Conservation (phyloP, 305 asterid species). For the Rubia occidens region DNA sequence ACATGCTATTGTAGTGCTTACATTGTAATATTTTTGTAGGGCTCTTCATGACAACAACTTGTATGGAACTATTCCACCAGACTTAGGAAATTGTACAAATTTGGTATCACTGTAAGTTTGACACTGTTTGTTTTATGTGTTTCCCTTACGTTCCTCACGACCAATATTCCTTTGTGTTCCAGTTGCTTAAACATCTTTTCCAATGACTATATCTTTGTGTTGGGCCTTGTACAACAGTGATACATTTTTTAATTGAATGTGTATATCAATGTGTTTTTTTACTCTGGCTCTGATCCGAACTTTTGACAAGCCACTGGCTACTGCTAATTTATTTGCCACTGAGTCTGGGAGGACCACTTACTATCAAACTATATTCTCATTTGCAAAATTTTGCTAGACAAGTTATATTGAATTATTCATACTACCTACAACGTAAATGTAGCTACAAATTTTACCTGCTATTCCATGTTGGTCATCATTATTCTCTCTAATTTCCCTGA, state of each 20-base stretch:
- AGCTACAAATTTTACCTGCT: neutral
- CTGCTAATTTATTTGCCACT: neutral
- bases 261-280: neutral
- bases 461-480: neutral
- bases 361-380: neutral
- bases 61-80: constrained; percentile 83
- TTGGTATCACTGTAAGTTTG: constrained; percentile 77
- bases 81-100: constrained; percentile 76
- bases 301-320: neutral
- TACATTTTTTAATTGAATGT: neutral
- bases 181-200: neutral
- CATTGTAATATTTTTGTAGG: constrained; percentile 35
- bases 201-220: neutral
- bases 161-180: neutral
- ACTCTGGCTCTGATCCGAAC: neutral
- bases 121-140: constrained; percentile 14
- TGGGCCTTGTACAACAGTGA: neutral
- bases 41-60: constrained; percentile 86
- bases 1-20: constrained; percentile 7
- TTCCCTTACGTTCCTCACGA: neutral
- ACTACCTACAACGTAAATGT: neutral
- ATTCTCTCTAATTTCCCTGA: neutral
- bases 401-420: neutral
- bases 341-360: neutral
- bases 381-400: neutral